These are phyloP conservation scores for Boletus huronensis DNA, from an alignment of 768 basidiomycete genomes.

Conservation along the genomic window DNA sequence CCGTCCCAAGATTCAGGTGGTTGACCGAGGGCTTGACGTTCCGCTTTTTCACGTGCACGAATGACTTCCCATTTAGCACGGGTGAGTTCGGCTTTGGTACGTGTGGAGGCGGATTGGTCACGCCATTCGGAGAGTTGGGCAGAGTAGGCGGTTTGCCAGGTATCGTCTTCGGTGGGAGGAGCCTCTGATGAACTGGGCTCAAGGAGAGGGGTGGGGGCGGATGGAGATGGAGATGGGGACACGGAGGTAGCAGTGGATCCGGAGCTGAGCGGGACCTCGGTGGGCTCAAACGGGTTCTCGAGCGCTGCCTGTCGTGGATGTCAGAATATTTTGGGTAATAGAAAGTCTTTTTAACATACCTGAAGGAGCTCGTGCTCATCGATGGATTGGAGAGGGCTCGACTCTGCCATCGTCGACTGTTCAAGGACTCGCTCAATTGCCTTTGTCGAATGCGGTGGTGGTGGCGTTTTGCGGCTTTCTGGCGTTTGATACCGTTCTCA, in stretches of 20 bases:
- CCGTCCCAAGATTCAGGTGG: constrained; percentile 17
- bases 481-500: background rate
- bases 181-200: background rate
- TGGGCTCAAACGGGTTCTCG: constrained; percentile 25
- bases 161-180: constrained; percentile 33
- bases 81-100: constrained; percentile 71
- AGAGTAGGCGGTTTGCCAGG: constrained; percentile 70
- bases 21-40: constrained; percentile 36
- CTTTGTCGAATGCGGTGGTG: too few species aligned
- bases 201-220: background rate
- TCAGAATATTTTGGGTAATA: background rate
- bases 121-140: constrained; percentile 68
- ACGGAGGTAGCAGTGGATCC: background rate
- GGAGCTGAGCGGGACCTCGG: constrained; percentile 17
- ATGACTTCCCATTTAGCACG: constrained; percentile 70
- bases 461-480: too few species aligned
- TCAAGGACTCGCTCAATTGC: too few species aligned
- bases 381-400: constrained; percentile 18
- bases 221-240: background rate
- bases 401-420: constrained; percentile 20
- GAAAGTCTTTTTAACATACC: constrained; percentile 1
- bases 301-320: constrained; percentile 20
- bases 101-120: constrained; percentile 64
- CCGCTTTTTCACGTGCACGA: constrained; percentile 42
- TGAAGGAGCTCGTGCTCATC: constrained; percentile 25